Conservation (phyloP, 768 basidiomycete species). For the Tylopilus vinaceipallidus region DNA sequence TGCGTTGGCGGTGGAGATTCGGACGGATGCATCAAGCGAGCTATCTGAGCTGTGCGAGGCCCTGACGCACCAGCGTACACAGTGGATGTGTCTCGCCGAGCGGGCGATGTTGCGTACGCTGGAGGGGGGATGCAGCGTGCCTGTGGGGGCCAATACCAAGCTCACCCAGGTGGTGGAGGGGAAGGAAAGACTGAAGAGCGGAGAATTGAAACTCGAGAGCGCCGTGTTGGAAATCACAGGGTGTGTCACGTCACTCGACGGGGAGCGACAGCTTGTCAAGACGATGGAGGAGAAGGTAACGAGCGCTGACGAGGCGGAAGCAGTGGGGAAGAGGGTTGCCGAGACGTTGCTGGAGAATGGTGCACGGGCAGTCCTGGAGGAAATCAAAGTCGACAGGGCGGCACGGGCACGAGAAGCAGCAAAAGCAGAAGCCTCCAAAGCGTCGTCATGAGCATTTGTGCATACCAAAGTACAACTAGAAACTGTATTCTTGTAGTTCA, state of each 20-base stretch:
- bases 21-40: conserved; percentile 55
- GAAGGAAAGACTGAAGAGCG: conserved; percentile 32
- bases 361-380: conserved; percentile 76
- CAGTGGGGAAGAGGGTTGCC: conserved; percentile 66
- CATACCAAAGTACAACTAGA: conserved; percentile 2
- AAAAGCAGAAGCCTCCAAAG: conserved; percentile 25
- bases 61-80: conserved; percentile 74
- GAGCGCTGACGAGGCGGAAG: conserved; percentile 60
- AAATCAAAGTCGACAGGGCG: conserved; percentile 70
- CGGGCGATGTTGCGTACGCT: conserved; percentile 83
- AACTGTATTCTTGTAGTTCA: conserved; percentile 26
- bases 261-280: conserved; percentile 67
- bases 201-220: conserved; percentile 29
- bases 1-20: conserved; percentile 85
- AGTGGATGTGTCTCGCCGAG: conserved; percentile 79
- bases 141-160: conserved; percentile 75
- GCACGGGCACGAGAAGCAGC: conserved; percentile 43
- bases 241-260: conserved; percentile 83
- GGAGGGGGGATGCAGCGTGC: conserved; percentile 97
- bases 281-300: conserved; percentile 51
- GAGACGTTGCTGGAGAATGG: conserved; percentile 62
- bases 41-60: conserved; percentile 61
- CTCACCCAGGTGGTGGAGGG: conserved; percentile 36
- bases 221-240: conserved; percentile 64
- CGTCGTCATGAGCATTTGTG: conserved; percentile 1